Evolutionary conservation across 2,329 filamentous ascomycete genomes (phyloP).

Genomic region (Ophiostoma himal-ulmi): DNA sequence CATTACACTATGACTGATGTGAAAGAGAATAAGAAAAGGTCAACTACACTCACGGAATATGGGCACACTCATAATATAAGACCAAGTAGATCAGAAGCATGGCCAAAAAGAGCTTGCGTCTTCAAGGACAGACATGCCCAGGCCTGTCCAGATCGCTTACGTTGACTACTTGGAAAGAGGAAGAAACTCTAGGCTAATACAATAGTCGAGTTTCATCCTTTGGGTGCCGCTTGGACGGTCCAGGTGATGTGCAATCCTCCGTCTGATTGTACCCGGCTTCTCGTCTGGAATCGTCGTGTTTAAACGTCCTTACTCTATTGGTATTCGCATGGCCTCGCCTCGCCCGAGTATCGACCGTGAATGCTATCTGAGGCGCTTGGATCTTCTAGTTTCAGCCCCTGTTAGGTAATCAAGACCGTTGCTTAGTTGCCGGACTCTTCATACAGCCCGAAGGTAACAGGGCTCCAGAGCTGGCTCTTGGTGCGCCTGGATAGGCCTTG

Average conservation of each 20-base stretch:
- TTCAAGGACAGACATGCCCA: not conserved
- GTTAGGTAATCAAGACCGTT: not conserved
- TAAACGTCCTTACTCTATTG: not conserved
- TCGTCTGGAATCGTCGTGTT: not conserved
- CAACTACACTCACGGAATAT: not conserved
- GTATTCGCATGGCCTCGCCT: not conserved
- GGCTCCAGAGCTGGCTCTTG: not conserved
- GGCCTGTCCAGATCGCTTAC: not conserved
- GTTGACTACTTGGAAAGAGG: not conserved
- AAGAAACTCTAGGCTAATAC: not conserved
- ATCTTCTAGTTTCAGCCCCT: constrained; percentile 2
- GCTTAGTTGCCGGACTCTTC: not conserved
- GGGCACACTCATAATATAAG: not conserved
- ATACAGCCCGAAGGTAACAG: not conserved
- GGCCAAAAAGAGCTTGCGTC: too few species aligned
- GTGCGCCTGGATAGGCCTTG: not conserved
- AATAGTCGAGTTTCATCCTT: not conserved
- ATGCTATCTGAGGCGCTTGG: not conserved
- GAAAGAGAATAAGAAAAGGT: too few species aligned
- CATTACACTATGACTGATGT: too few species aligned
- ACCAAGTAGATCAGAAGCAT: too few species aligned
- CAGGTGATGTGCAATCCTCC: not conserved
- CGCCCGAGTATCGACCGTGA: too few species aligned
- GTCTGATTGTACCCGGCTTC: not conserved
- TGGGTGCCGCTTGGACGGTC: not conserved